phyloP scores from a whole-genome alignment of 73 alveolate genomes.

The Paramecium primaurelia region DNA sequence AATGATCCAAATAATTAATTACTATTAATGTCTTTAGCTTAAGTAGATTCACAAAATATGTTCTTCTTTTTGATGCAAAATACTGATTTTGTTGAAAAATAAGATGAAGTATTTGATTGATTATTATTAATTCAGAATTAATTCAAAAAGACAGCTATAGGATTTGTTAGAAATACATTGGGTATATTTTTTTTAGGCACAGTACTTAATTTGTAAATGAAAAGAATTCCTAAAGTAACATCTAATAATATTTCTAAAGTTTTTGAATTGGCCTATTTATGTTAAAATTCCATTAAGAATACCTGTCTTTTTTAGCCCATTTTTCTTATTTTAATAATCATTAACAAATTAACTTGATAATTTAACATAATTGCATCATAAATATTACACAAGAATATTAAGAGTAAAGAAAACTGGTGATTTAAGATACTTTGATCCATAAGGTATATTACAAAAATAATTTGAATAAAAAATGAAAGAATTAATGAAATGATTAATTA shows the following conservation, averaged over 20 bases:
- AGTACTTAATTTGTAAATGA: not conserved
- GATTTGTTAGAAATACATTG: constrained; percentile 5
- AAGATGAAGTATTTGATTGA: not conserved
- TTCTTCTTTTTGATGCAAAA: constrained; percentile 16
- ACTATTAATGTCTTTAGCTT: not conserved
- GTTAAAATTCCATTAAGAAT: not conserved
- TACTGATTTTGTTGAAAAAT: not conserved
- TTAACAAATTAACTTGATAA: not conserved
- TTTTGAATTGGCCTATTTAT: not conserved
- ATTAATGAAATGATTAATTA: not conserved
- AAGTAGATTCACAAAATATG: constrained; percentile 1
- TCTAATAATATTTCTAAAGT: not conserved
- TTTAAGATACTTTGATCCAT: not conserved
- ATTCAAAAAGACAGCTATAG: not conserved
- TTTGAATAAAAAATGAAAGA: not conserved
- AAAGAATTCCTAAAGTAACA: constrained; percentile 7
- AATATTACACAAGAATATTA: not conserved
- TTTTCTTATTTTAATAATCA: not conserved
- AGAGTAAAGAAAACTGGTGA: not conserved
- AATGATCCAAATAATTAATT: constrained; percentile 17
- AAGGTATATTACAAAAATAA: not conserved
- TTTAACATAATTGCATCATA: not conserved
- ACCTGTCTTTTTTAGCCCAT: constrained; percentile 1
- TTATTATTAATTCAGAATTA: not conserved
- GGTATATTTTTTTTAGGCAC: not conserved